phyloP scores from a whole-genome alignment of 2,329 filamentous ascomycete genomes.

The Hypoxylon sp. region DNA sequence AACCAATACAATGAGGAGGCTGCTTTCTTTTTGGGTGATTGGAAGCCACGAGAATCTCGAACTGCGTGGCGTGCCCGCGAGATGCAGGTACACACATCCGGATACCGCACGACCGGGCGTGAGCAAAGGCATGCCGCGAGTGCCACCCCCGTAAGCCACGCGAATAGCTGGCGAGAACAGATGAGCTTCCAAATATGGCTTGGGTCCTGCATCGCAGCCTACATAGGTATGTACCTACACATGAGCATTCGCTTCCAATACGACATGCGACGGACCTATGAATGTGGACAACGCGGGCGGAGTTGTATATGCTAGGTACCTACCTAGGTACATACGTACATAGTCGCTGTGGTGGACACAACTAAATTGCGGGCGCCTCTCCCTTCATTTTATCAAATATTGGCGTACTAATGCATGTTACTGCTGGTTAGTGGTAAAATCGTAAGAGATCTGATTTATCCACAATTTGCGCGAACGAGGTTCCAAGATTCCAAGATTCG shows the following conservation, averaged over 20 bases:
- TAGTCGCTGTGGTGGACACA: background rate
- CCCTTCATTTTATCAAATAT: conserved; percentile 26
- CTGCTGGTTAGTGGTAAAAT: conserved; percentile 21
- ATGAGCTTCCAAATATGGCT: conserved; percentile 36
- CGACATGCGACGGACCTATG: conserved; percentile 3
- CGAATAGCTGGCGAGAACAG: conserved; percentile 24
- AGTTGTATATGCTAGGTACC: background rate
- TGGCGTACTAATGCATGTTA: conserved; percentile 16
- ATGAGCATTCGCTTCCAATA: conserved; percentile 2
- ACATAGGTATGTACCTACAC: background rate
- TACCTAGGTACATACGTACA: background rate
- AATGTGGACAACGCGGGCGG: background rate
- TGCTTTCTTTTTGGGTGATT: conserved; percentile 17
- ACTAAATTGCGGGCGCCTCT: conserved; percentile 13
- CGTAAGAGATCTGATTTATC: conserved; percentile 35
- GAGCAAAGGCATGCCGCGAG: conserved; percentile 23
- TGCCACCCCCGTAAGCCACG: conserved; percentile 31
- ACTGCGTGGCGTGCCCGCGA: conserved; percentile 31
- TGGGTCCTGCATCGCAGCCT: conserved; percentile 15
- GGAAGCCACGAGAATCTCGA: conserved; percentile 38
- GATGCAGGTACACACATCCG: conserved; percentile 39
- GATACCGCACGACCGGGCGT: conserved; percentile 32
- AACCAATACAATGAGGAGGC: conserved; percentile 15
- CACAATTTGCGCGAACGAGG: conserved; percentile 29
- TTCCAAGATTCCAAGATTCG: conserved; percentile 41